A percentile compares a stretch with the other conserved stretches of the same genome.
Conservation (phyloP, 768 basidiomycete species). For the Trametes gibbosa region DNA sequence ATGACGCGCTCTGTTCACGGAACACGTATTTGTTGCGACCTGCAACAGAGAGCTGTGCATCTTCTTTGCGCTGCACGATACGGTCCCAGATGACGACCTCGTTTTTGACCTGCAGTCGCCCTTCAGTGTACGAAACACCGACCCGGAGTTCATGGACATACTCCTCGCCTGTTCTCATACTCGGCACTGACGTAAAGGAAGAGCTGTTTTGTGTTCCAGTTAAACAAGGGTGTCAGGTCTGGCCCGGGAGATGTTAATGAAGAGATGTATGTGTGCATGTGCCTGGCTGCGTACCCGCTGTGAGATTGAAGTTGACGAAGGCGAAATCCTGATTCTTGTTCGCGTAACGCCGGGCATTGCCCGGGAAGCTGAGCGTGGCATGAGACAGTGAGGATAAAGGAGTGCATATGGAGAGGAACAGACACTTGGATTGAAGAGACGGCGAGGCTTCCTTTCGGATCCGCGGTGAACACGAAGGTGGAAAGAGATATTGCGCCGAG, state of each 20-base stretch:
- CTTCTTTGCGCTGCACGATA: slow-evolving; percentile 77
- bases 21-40: slow-evolving; percentile 85
- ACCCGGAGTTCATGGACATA: slow-evolving; percentile 38
- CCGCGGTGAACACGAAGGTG: slow-evolving; percentile 60
- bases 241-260: not conserved
- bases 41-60: slow-evolving; percentile 62
- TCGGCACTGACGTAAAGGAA: slow-evolving; percentile 87
- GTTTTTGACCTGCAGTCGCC: slow-evolving; percentile 52
- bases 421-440: slow-evolving; percentile 77
- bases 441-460: slow-evolving; percentile 54
- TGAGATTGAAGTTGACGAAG: slow-evolving; percentile 78
- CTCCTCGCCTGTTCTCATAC: slow-evolving; percentile 70
- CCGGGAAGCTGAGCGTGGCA: slow-evolving; percentile 21
- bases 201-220: slow-evolving; percentile 97
- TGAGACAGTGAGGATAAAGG: not conserved
- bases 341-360: slow-evolving; percentile 44
- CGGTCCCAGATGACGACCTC: slow-evolving; percentile 91
- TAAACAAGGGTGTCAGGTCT: slow-evolving; percentile 83
- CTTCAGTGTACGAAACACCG: not conserved
- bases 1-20: slow-evolving; percentile 68
- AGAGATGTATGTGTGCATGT: not conserved
- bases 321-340: slow-evolving; percentile 71
- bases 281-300: slow-evolving; percentile 55
- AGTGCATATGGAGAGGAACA: slow-evolving; percentile 30
- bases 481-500: slow-evolving; percentile 71